These are phyloP conservation scores for Pichia eremophila DNA, from an alignment of 805 yeast species.

Conservation along the genomic window DNA sequence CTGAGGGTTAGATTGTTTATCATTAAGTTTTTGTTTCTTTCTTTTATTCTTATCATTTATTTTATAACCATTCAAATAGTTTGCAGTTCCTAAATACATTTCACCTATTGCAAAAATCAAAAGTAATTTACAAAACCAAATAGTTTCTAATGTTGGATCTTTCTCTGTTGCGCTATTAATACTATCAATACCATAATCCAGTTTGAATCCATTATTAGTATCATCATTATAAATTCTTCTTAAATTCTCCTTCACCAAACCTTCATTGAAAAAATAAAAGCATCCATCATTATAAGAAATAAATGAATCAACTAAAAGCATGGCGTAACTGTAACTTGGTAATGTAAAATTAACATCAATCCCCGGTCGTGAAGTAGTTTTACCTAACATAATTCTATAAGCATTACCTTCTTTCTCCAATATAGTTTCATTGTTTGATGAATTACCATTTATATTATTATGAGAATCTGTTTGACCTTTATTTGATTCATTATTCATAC, in stretches of 20 bases:
- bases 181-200: constrained; percentile 21
- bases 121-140: constrained; percentile 71
- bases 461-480: constrained; percentile 13
- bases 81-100: constrained; percentile 72
- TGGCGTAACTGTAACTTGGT: constrained; percentile 71
- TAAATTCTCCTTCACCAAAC: constrained; percentile 58
- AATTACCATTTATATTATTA: constrained; percentile 5
- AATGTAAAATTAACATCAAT: constrained; percentile 60
- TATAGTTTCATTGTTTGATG: constrained; percentile 30
- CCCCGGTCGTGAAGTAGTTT: constrained; percentile 59
- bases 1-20: not conserved
- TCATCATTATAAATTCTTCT: constrained; percentile 52
- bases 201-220: constrained; percentile 19
- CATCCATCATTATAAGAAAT: constrained; percentile 77
- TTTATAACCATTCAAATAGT: constrained; percentile 45
- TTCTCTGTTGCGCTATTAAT: constrained; percentile 22
- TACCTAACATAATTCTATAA: constrained; percentile 57
- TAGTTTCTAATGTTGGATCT: constrained; percentile 60
- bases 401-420: constrained; percentile 72
- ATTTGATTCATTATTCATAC: not conserved
- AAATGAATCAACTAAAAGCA: constrained; percentile 65
- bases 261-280: constrained; percentile 77
- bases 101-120: constrained; percentile 74
- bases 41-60: constrained; percentile 18
- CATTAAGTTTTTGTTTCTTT: constrained; percentile 14